Evolutionary conservation across 495 filamentous ascomycete species (phyloP), one percentile per base, ranked within the genome.

Genomic region (Podospora didyma): DNA sequence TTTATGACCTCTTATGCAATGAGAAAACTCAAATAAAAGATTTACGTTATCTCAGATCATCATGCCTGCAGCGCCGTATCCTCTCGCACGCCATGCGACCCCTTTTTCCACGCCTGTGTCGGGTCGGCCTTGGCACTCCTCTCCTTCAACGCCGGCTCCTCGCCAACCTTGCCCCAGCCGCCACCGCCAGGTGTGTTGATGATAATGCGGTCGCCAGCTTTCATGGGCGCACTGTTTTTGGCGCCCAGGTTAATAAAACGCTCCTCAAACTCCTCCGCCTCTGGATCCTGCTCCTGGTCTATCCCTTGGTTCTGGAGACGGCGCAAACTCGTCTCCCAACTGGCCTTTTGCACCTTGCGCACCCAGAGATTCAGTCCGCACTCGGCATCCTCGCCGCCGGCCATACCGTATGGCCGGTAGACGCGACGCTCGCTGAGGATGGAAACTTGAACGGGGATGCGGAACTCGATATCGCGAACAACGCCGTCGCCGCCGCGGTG

Each of bases 211-310:
- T 98, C 94, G 21, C 94, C 93, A 0, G 83, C 76, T 62, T 86
- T 77, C 84, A 97, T 95, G 10, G 81, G 78, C 22, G 93, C 92
- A 16, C 90, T 96, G 68, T 97, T 97, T 80, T 98, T 98, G 9
- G 86, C 92, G 0, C 93, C 94, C 46, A 97, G 69, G 65, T 92
- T 96, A 59, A 97, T 89, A 26, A 73, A 75, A 42, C 89, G 75
- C 63, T 87, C 83, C 61, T 87, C 86, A 48, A 70, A 79, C 19
- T 68, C 70, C 6, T 64, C 67, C 26, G 65, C n/a, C 60, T 26
- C 62, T 65, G 51, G 57, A 65, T 39, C 46, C 59, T 24, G 61
- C 62, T 50, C 49, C 53, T 21, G 26, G 51, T n/a, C n/a, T n/a
- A n/a, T n/a, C 44, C 17, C 22, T 59, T 62, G 46, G 39, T 19